These are phyloP conservation scores for Lipomyces japonicus DNA, from an alignment of 805 yeast genomes.

Conservation along the genomic window DNA sequence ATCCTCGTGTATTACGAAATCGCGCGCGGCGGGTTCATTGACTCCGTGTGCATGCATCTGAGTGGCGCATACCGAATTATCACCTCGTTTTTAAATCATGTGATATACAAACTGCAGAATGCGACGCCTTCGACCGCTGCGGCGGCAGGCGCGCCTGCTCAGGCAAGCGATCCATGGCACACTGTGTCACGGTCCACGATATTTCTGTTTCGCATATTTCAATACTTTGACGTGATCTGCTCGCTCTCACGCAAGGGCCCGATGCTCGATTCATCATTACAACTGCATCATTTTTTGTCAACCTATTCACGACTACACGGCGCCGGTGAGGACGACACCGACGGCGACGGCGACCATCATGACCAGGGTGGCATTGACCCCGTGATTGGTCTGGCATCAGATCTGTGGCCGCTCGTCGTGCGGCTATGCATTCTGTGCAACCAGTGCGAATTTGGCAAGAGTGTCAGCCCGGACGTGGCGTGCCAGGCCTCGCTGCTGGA, in stretches of 20 bases:
- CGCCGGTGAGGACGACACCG: background rate
- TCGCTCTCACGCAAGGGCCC: constrained; percentile 20
- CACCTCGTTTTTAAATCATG: constrained; percentile 20
- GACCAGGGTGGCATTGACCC: constrained; percentile 16
- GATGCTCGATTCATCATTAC: constrained; percentile 20
- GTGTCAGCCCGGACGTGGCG: constrained; percentile 13
- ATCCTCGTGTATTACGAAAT: constrained; percentile 27
- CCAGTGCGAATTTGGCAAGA: constrained; percentile 23
- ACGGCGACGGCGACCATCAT: constrained; percentile 3
- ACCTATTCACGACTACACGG: constrained; percentile 17
- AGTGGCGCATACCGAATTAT: constrained; percentile 26
- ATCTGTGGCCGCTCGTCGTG: constrained; percentile 26
- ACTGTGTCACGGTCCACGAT: constrained; percentile 20
- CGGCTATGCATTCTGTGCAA: constrained; percentile 26
- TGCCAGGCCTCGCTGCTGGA: constrained; percentile 24
- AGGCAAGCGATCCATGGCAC: background rate
- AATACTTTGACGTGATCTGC: constrained; percentile 27
- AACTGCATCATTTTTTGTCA: constrained; percentile 20
- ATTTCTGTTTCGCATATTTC: constrained; percentile 24
- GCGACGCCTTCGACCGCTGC: background rate
- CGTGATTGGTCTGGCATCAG: constrained; percentile 25
- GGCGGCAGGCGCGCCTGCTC: too few species aligned
- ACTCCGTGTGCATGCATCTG: constrained; percentile 23
- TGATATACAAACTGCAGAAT: constrained; percentile 14
- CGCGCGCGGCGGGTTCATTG: constrained; percentile 25